Percentiles rank a stretch among this genome's conserved stretches.
These are phyloP conservation scores for maize (Zea mays) DNA, from an alignment of 176 grass and related monocot genomes.

Conservation along the genomic window DNA sequence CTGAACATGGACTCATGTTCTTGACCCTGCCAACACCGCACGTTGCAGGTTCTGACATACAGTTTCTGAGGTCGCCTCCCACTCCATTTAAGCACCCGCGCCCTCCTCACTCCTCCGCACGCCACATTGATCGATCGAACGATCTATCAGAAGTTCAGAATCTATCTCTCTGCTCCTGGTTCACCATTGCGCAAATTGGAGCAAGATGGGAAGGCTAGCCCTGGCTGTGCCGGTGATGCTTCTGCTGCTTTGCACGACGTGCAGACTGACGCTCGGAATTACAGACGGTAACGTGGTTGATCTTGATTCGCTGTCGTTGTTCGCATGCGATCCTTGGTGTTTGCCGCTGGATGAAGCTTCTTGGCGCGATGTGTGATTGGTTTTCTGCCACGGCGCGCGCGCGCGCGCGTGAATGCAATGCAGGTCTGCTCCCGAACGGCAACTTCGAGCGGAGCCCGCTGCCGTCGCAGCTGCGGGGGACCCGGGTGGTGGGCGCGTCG, in stretches of 20 bases:
- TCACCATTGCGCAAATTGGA: neutral
- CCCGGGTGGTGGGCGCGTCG: conserved; percentile 51
- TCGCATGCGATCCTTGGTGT: neutral
- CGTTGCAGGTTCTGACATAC: conserved; percentile 25
- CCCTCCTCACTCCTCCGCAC: neutral
- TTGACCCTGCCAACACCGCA: conserved; percentile 36
- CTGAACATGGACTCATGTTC: conserved; percentile 39
- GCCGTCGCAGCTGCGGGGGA: conserved; percentile 62
- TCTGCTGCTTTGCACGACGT: conserved; percentile 37
- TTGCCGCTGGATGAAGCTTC: neutral
- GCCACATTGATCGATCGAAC: neutral
- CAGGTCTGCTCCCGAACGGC: conserved; percentile 81
- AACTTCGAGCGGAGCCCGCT: conserved; percentile 75
- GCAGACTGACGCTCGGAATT: conserved; percentile 43
- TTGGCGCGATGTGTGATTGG: neutral
- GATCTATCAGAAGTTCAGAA: neutral
- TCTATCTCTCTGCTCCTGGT: neutral
- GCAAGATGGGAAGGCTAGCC: conserved; percentile 37
- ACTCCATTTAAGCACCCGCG: conserved; percentile 33
- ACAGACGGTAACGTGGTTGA: conserved; percentile 53
- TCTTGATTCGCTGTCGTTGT: neutral
- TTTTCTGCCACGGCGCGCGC: neutral
- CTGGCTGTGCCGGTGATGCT: conserved; percentile 34
- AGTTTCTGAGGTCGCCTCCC: neutral
- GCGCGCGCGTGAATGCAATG: neutral